Evolutionary conservation across 768 basidiomycete genomes (phyloP), one percentile per base, ranked within the genome.

Genomic region (Pisolithus albus): DNA sequence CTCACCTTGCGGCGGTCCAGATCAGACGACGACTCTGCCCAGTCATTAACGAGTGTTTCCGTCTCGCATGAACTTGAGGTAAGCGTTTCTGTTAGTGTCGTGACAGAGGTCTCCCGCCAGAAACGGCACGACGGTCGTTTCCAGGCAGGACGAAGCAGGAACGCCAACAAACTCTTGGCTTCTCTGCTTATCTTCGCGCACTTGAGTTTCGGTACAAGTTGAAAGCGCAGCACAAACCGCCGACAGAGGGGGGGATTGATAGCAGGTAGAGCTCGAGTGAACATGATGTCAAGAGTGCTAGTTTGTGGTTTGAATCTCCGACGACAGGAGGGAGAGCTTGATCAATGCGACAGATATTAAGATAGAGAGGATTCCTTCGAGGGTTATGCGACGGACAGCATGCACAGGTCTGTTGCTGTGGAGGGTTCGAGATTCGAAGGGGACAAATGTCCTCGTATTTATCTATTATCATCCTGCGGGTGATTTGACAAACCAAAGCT

Each of bases 61-160:
- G 54, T 48, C 38, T 55, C 57, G 23, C 16, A 54, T 16, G 50
- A 42, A 15, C 49, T 15, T 21, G 58, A 61, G 7, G 52, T 26
- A 28, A 32, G 6, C n/a, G 43, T 41, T 19, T 18, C 19, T 11
- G 34, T 26, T 42, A 28, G 11, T 19, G 47, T 28, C 9, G 26
- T 34, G 7, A n/a, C 26, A 18, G 41, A 26, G 8, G 39, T 8
- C 2, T 21, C 32, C 18, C 43, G 49, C n/a, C 52, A 46, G 13
- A n/a, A 47, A 26, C 57, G 52, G 40, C 45, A 50, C 16, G 56
- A 21, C 3, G 46, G 51, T 1, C 54, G 46, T 15, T 54, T 68
- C 56, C 57, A 66, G 7, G 65, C 56, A 18, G 66, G 56, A 9
- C 56, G 60, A 16, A 66, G 50, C 24, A 66, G 52, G 53, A 64